Evolutionary conservation across 1,139 yeast species (phyloP).

Genomic region (Protomyces arabidopsidicola): DNA sequence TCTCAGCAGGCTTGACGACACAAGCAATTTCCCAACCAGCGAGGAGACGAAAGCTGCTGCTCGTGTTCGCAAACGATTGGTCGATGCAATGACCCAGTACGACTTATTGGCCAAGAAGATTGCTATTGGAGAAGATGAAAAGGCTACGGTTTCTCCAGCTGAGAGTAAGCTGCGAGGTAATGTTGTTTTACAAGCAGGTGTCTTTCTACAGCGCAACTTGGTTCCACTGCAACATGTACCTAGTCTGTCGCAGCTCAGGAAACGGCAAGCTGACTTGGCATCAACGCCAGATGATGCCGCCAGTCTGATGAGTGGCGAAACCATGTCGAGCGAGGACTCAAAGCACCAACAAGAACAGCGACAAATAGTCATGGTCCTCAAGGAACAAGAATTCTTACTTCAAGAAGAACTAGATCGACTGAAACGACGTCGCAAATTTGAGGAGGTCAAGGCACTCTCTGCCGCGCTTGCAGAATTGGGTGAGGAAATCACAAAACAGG

Average conservation of each 20-base stretch:
- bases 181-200: constrained; percentile 1
- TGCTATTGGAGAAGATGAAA: background rate
- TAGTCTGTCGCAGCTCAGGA: background rate
- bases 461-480: constrained; percentile 57
- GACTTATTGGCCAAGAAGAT: constrained; percentile 47
- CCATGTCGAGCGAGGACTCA: background rate
- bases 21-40: constrained; percentile 38
- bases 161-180: background rate
- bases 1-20: constrained; percentile 40
- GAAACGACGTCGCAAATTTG: constrained; percentile 66
- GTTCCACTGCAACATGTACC: background rate
- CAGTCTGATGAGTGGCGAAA: background rate
- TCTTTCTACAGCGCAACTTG: constrained; percentile 7
- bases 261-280: background rate
- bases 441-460: constrained; percentile 62
- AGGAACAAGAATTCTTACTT: constrained; percentile 49
- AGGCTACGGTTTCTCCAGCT: background rate
- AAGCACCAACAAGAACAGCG: constrained; percentile 6
- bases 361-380: constrained; percentile 3
- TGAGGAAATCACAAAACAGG: constrained; percentile 48
- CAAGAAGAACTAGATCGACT: constrained; percentile 58
- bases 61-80: constrained; percentile 43
- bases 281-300: background rate
- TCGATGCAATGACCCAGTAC: constrained; percentile 47
- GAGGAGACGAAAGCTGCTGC: constrained; percentile 42